Percentiles rank a stretch among this genome's conserved stretches.
Evolutionary conservation across 202 grass and related monocot species (phyloP).

Genomic region (Musa balbisiana): DNA sequence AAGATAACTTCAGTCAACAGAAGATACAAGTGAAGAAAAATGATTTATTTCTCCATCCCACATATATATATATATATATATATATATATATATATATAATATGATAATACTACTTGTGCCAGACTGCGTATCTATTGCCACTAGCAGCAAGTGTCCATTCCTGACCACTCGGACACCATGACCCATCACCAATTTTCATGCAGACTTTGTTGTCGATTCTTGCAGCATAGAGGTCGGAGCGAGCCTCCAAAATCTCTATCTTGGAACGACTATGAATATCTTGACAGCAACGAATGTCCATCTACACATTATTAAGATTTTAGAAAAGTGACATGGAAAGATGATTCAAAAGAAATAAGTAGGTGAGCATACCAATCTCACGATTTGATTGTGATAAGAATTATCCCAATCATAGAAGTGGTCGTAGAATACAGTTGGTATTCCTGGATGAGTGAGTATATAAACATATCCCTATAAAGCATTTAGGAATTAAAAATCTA

Average conservation of each 20-base stretch:
- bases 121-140: slow-evolving; percentile 79
- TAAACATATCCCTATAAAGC: slow-evolving; percentile 79
- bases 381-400: slow-evolving; percentile 49
- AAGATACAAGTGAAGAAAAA: no score
- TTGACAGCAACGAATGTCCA: slow-evolving; percentile 38
- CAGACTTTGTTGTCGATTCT: slow-evolving; percentile 63
- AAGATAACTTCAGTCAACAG: no score
- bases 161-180: slow-evolving; percentile 55
- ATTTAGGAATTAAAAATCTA: not conserved
- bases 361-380: slow-evolving; percentile 57
- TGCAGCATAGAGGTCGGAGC: slow-evolving; percentile 59
- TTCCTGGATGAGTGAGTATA: slow-evolving; percentile 90
- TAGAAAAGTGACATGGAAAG: not conserved
- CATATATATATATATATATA: no score
- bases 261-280: slow-evolving; percentile 78
- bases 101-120: slow-evolving; percentile 44
- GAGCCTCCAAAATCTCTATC: slow-evolving; percentile 68
- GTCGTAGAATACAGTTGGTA: slow-evolving; percentile 84
- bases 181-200: slow-evolving; percentile 73
- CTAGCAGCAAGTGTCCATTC: slow-evolving; percentile 56
- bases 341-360: not conserved
- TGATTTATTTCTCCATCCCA: no score
- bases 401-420: slow-evolving; percentile 72
- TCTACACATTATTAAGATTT: slow-evolving; percentile 7
- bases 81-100: no score